These are phyloP conservation scores for Fonsecaea erecta DNA, from an alignment of 2,329 filamentous ascomycete species.

Conservation along the genomic window DNA sequence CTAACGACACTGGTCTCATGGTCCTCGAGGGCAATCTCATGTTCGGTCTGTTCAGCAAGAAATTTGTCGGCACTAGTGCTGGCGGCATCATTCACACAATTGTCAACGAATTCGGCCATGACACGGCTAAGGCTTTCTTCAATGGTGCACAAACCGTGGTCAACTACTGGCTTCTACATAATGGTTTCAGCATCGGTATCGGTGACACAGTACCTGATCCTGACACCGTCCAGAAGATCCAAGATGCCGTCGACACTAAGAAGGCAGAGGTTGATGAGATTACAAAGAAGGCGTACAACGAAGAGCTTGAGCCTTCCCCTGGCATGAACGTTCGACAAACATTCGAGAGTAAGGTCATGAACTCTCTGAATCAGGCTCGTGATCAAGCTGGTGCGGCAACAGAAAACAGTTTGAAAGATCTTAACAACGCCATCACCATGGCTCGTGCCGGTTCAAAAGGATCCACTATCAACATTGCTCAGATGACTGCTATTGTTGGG, in stretches of 20 bases:
- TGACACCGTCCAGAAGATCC: slow-evolving; percentile 80
- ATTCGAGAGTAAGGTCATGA: slow-evolving; percentile 96
- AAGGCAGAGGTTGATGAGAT: slow-evolving; percentile 80
- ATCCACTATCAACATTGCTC: slow-evolving; percentile 98
- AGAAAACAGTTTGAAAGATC: slow-evolving; percentile 88
- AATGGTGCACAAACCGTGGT: slow-evolving; percentile 94
- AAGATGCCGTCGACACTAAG: slow-evolving; percentile 76
- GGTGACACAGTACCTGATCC: slow-evolving; percentile 96
- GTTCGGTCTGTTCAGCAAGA: slow-evolving; percentile 90
- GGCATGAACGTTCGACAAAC: slow-evolving; percentile 99
- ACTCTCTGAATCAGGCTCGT: slow-evolving; percentile 91
- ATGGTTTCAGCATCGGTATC: slow-evolving; percentile 97
- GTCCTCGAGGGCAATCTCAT: slow-evolving; percentile 87
- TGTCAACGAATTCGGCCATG: slow-evolving; percentile 89
- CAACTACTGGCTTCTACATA: slow-evolving; percentile 95
- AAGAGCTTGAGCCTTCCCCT: slow-evolving; percentile 86
- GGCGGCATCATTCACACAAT: slow-evolving; percentile 94
- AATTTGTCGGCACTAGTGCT: slow-evolving; percentile 85
- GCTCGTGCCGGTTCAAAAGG: slow-evolving; percentile 96
- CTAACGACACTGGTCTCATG: slow-evolving; percentile 76
- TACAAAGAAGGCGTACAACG: slow-evolving; percentile 78
- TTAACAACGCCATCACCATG: slow-evolving; percentile 97
- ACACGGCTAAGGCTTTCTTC: slow-evolving; percentile 90
- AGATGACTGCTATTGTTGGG: slow-evolving; percentile 97
- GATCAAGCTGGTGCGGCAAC: slow-evolving; percentile 93